These are phyloP conservation scores for Aureobasidium melanogenum DNA, from an alignment of 2,329 filamentous ascomycete species.

Conservation along the genomic window DNA sequence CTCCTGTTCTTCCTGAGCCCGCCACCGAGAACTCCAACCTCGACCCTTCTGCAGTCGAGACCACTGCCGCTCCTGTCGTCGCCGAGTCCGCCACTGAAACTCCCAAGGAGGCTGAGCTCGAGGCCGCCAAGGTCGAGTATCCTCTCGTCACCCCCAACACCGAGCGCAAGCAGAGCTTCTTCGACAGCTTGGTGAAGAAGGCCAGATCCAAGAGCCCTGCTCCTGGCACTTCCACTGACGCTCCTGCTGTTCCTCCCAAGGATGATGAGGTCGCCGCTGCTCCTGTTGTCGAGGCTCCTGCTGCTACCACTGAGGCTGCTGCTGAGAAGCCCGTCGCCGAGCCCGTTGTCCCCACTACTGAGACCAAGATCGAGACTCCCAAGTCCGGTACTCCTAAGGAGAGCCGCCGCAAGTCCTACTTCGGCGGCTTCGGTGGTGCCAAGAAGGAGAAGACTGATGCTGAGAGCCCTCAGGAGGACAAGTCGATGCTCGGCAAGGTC, in stretches of 20 bases:
- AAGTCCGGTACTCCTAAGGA: slow-evolving; percentile 15
- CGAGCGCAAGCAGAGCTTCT: slow-evolving; percentile 16
- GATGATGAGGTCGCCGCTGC: slow-evolving; percentile 17
- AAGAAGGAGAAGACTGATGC: slow-evolving; percentile 19
- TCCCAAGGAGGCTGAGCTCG: slow-evolving; percentile 17
- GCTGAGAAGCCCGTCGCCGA: slow-evolving; percentile 12
- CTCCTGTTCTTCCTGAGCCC: slow-evolving; percentile 26
- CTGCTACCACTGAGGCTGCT: slow-evolving; percentile 18
- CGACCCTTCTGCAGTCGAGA: slow-evolving; percentile 28
- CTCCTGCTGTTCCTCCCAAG: slow-evolving; percentile 17
- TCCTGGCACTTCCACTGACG: slow-evolving; percentile 12
- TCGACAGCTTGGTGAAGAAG: slow-evolving; percentile 15
- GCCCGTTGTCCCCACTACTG: slow-evolving; percentile 7
- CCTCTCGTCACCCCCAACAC: slow-evolving; percentile 13
- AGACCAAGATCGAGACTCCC: slow-evolving; percentile 9
- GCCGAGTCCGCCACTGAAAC: slow-evolving; percentile 17
- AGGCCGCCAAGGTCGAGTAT: slow-evolving; percentile 10
- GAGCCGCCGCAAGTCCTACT: slow-evolving; percentile 17
- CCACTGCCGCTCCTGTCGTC: slow-evolving; percentile 20
- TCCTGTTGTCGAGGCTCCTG: slow-evolving; percentile 11
- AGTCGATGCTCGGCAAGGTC: slow-evolving; percentile 17
- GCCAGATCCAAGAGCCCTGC: slow-evolving; percentile 16
- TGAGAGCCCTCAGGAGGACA: slow-evolving; percentile 21
- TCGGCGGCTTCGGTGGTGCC: slow-evolving; percentile 15
- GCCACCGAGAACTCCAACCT: slow-evolving; percentile 27